Evolutionary conservation across 2,329 filamentous ascomycete genomes (phyloP).

Genomic region (Calonectria naviculata): DNA sequence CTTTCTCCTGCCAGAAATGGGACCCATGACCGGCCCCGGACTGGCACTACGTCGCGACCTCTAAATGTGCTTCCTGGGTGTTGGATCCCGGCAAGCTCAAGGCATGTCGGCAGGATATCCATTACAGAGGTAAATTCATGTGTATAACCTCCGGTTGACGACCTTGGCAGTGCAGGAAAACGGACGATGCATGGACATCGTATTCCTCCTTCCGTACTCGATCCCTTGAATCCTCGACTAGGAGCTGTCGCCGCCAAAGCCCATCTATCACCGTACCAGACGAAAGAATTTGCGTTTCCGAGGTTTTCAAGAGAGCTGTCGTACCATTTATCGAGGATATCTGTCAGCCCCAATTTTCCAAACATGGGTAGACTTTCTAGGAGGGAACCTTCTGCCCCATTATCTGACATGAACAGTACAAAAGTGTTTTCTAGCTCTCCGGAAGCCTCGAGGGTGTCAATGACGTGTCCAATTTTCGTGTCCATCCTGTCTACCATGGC

Average conservation of each 20-base stretch:
- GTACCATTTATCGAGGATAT: not conserved
- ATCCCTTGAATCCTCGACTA: not conserved
- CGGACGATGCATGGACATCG: not conserved
- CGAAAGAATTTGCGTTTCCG: not conserved
- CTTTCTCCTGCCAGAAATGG: not conserved
- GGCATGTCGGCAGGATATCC: not conserved
- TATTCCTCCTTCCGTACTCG: not conserved
- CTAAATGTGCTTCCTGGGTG: not conserved
- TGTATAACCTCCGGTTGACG: not conserved
- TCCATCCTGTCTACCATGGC: constrained; percentile 74
- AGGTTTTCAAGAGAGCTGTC: not conserved
- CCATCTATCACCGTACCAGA: not conserved
- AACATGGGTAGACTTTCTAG: not conserved
- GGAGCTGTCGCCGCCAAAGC: not conserved
- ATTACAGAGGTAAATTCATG: not conserved
- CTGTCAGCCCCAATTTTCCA: not conserved
- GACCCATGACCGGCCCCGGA: not conserved
- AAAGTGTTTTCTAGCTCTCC: not conserved
- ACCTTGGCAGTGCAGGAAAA: not conserved
- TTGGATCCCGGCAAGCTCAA: not conserved
- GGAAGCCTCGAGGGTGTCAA: not conserved
- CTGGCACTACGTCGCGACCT: not conserved
- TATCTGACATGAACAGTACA: not conserved
- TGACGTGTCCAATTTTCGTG: constrained; percentile 60
- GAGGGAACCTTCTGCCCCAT: not conserved